Conservation (phyloP, 257 asterid genomes). For the Solanum pinnatisectum region DNA sequence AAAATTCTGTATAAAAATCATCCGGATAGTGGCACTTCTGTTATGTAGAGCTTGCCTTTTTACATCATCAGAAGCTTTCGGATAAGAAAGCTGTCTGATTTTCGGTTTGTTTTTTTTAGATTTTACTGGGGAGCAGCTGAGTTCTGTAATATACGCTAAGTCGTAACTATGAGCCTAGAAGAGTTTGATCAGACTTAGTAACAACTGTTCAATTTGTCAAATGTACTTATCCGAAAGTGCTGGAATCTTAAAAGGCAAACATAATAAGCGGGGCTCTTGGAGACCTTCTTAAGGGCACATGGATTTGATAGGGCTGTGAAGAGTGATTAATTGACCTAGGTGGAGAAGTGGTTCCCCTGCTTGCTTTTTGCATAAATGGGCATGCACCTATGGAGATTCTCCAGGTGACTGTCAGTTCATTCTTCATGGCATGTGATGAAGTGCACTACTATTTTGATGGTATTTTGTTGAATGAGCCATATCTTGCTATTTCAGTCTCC, state of each 20-base stretch:
- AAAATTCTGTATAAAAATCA: neutral
- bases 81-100: neutral
- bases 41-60: neutral
- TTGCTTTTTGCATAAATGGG: neutral
- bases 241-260: neutral
- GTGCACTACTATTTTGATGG: neutral
- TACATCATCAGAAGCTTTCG: neutral
- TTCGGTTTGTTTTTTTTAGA: neutral
- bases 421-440: neutral
- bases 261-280: neutral
- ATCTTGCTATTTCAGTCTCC: neutral
- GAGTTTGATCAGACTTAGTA: neutral
- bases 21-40: neutral
- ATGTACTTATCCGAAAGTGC: neutral
- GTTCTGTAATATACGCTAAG: neutral
- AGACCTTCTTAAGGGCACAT: neutral
- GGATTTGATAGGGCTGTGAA: neutral
- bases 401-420: neutral
- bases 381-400: neutral
- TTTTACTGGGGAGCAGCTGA: neutral
- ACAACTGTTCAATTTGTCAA: neutral
- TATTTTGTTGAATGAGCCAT: neutral
- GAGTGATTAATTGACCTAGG: neutral
- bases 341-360: neutral
- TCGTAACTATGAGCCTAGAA: neutral